These are phyloP conservation scores for Raddia guianensis DNA, from an alignment of 176 grass and related monocot species.

Conservation along the genomic window DNA sequence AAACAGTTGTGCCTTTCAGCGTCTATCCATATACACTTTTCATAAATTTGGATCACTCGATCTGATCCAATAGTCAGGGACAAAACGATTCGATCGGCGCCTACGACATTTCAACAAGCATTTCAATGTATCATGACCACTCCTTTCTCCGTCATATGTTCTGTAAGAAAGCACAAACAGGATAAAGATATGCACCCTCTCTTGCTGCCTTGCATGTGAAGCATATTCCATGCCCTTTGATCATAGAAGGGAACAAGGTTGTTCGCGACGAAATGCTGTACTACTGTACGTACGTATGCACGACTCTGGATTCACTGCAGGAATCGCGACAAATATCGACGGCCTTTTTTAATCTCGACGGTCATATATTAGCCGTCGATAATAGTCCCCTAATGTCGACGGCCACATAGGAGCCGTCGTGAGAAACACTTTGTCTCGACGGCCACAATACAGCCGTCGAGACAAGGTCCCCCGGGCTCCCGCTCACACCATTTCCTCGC, in stretches of 20 bases:
- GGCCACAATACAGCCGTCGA: too few relatives aligned
- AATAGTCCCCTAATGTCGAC: too few relatives aligned
- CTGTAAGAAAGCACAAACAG: conserved; percentile 9
- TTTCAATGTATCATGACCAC: neutral
- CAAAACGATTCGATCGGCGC: neutral
- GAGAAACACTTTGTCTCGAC: too few relatives aligned
- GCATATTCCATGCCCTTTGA: conserved; percentile 22
- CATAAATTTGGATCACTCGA: neutral
- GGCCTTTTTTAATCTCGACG: too few relatives aligned
- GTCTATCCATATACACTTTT: neutral
- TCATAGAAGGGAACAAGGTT: neutral
- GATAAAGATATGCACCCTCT: conserved; percentile 4
- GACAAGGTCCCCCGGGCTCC: too few relatives aligned
- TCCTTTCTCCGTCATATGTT: conserved; percentile 13
- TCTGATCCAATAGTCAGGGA: neutral
- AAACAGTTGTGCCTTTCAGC: too few relatives aligned
- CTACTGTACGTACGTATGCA: too few relatives aligned
- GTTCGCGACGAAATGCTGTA: neutral
- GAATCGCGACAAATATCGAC: too few relatives aligned
- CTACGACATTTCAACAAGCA: neutral
- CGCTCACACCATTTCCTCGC: too few relatives aligned
- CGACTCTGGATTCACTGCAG: too few relatives aligned
- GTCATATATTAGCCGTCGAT: too few relatives aligned
- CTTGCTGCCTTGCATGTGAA: conserved; percentile 1
- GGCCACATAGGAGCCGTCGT: too few relatives aligned